A percentile compares a stretch with the other conserved stretches of the same genome.
These are phyloP conservation scores for Larix kaempferi DNA, from an alignment of 75 land plant genomes.

Conservation along the genomic window DNA sequence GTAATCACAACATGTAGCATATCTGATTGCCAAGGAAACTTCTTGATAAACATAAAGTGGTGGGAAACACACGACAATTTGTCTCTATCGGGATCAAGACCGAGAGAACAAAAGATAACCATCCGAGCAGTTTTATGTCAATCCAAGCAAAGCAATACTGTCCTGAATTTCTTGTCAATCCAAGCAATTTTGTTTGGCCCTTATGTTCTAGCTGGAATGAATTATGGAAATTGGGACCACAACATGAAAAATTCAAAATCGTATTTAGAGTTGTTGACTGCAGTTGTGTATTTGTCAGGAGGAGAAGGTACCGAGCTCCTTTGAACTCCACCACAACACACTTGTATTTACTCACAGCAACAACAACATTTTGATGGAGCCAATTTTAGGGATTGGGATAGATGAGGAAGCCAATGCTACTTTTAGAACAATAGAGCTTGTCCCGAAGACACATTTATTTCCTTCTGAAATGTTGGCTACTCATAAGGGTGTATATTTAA, in stretches of 20 bases:
- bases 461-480: constrained; percentile 57
- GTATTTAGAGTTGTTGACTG: constrained; percentile 34
- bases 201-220: constrained; percentile 71
- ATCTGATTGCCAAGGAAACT: too few species aligned
- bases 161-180: constrained; percentile 41
- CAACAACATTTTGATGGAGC: constrained; percentile 31
- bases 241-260: constrained; percentile 2
- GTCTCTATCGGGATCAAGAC: constrained; percentile 48
- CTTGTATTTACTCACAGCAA: constrained; percentile 29
- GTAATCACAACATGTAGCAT: too few species aligned
- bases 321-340: constrained; percentile 5
- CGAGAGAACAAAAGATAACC: constrained; percentile 88
- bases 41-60: constrained; percentile 42
- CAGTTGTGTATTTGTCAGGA: constrained; percentile 41
- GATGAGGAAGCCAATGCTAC: constrained; percentile 40
- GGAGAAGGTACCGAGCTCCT: neutral
- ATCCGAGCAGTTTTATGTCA: too few species aligned
- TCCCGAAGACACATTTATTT: constrained; percentile 25
- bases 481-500: constrained; percentile 34
- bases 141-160: too few species aligned
- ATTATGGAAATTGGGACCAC: constrained; percentile 52
- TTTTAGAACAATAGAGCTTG: constrained; percentile 34
- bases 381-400: constrained; percentile 25
- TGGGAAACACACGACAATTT: constrained; percentile 64
- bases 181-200: constrained; percentile 85